Base-by-base conservation (phyloP, 495 filamentous ascomycete genomes). In the Acidomyces sp. region DNA sequence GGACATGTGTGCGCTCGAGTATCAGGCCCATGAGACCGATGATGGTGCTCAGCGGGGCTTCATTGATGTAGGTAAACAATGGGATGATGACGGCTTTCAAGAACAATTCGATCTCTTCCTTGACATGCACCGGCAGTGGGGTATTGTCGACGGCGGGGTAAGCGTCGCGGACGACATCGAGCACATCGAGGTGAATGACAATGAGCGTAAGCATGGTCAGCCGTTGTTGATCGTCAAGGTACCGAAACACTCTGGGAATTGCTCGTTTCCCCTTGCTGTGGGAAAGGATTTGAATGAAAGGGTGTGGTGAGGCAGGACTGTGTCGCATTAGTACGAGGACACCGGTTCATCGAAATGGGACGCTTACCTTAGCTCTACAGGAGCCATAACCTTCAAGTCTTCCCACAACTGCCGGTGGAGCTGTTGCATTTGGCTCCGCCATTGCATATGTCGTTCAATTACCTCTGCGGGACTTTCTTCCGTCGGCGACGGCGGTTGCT, bases 181-280 rank as follows among this genome's bases (percentile, higher is more conserved):
- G 67, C 38, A 74, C 71, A 54, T 95, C 92, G 38, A 99, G 73
- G 54, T 96, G 82, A n/a, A 95, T 73, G 34, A 93, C 72, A 51
- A 96, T 90, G 68, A 96, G 85, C 4, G 92, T 96, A 23, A 96
- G 70, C 36, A 95, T 81, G 4, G 85, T 95, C 13, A 90, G 78
- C 13, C 88, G 84, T 57, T 99, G 87, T 53, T 94, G 82, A 28
- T 82, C 76, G 41, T 81, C 80, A 37, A 94, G 82, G 53, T 94
- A 85, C 26, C 85, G 81, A 73, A 94, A 95, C 35, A 99, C 78
- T 37, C 90, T 82, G 17, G 83, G 83, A 49, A 99, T 83, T 1
- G 83, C 82, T 58, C 90, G 92, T 66, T 94, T 99, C 52, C 90
- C 92, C 65, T 99, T 99, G 34, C 73, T 74, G 56, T 86, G 93